Evolutionary conservation across 129 eudicot genomes (phyloP), one percentile per base, ranked within the genome.

Genomic region (Flaveria sonorensis): DNA sequence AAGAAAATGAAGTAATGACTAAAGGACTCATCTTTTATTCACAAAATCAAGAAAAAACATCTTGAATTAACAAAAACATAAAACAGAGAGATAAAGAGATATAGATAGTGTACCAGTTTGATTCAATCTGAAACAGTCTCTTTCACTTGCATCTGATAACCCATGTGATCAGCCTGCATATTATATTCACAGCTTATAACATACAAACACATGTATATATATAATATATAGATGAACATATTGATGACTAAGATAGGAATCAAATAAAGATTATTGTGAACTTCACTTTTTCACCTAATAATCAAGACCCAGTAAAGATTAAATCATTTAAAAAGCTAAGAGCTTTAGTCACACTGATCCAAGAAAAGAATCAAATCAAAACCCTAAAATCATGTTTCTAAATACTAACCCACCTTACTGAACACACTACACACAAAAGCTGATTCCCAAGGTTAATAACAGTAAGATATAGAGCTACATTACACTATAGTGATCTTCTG

Each of bases 331-430:
- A 64, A 74, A 80, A 73, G 52, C 15, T 42, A 26, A 71, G 65
- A 90, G 71, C 96, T 90, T 90, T 83, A 86, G 84, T 84, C 84
- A 85, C 86, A 83, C 71, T 81, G 77, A 83, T 83, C 77, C 87
- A 85, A 79, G 87, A 77, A 87, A 85, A 81, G 88, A 83, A 85
- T 79, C 77, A 68, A 36, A 43, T 71, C 1, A 56, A 61, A 77
- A 68, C 60, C 76, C 77, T 60, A 30, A 50, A 47, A 78, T 61
- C 71, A 79, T 72, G 60, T 63, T 79, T 67, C 18, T 61, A 62
- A 71, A 45, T 48, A 62, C 45, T 70, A 71, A 70, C 73, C 69
- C 39, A 65, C 76, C 82, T 26, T 72, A 40, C 19, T 72, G 66
- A 79, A 64, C 71, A 72, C 77, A 82, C 78, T 47, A 23, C 71